Conservation (phyloP, 2,329 filamentous ascomycete genomes). For the Exophiala sp. region DNA sequence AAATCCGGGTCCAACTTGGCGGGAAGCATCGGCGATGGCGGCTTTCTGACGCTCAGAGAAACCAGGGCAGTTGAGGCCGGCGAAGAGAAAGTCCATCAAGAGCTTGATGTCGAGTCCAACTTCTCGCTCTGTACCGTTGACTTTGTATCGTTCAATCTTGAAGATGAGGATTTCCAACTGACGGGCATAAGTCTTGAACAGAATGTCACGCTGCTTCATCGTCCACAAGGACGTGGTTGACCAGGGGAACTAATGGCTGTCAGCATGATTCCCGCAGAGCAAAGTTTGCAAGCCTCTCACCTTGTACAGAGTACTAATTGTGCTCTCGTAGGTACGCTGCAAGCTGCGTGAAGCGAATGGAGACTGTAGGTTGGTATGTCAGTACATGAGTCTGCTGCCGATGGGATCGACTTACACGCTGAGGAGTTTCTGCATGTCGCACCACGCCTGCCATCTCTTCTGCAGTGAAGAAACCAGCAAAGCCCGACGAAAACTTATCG, state of each 20-base stretch:
- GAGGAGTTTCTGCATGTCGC: conserved; percentile 45
- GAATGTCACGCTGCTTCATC: conserved; percentile 41
- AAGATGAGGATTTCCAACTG: conserved; percentile 67
- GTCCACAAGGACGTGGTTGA: conserved; percentile 41
- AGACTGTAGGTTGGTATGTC: conserved; percentile 35
- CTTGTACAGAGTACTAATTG: conserved; percentile 49
- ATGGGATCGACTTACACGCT: conserved; percentile 40
- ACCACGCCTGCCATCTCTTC: conserved; percentile 46
- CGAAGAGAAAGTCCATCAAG: conserved; percentile 36
- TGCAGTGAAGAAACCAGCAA: conserved; percentile 46
- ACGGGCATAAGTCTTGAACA: conserved; percentile 42
- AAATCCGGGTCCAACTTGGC: conserved; percentile 8
- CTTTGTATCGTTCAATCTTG: conserved; percentile 38
- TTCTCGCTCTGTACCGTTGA: conserved; percentile 15
- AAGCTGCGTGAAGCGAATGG: conserved; percentile 46
- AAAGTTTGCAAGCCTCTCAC: conserved; percentile 28
- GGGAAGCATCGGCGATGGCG: conserved; percentile 13
- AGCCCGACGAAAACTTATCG: conserved; percentile 45
- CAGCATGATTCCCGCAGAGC: conserved; percentile 1
- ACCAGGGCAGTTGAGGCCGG: conserved; percentile 39
- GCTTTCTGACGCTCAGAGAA: conserved; percentile 40
- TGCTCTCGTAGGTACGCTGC: conserved; percentile 49
- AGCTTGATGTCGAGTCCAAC: conserved; percentile 39
- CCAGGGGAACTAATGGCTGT: conserved; percentile 46
- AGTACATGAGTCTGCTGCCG: neutral